A percentile compares a stretch with the other conserved stretches of the same genome.
phyloP scores from a whole-genome alignment of 2,329 filamentous ascomycete species.

The Ustulina deusta region DNA sequence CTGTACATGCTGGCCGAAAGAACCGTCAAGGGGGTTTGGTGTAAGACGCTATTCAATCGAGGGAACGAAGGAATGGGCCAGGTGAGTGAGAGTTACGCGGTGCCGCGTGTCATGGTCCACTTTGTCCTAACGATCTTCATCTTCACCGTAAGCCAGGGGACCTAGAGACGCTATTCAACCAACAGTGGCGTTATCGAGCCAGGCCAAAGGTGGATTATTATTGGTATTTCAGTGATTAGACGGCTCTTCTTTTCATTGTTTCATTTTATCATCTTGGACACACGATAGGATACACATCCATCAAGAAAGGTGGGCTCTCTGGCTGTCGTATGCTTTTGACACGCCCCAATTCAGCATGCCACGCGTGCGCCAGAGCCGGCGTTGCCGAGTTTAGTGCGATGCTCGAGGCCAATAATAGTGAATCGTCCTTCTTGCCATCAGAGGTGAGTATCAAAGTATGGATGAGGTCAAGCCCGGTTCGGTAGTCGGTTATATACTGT shows the following conservation, averaged over 20 bases:
- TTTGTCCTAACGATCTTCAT: slow-evolving; percentile 2
- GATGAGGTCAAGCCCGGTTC: neutral
- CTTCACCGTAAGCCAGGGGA: neutral
- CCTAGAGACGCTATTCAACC: no score
- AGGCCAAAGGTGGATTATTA: neutral
- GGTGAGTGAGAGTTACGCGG: slow-evolving; percentile 16
- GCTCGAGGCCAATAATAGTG: neutral
- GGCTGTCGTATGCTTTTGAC: neutral
- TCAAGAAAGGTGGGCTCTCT: neutral
- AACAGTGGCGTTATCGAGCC: neutral
- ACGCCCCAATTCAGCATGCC: neutral
- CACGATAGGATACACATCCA: neutral
- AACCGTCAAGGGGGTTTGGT: neutral
- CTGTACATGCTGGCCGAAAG: neutral
- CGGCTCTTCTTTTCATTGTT: neutral
- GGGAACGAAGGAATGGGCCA: neutral
- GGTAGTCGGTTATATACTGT: neutral
- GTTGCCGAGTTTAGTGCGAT: neutral
- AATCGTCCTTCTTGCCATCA: neutral
- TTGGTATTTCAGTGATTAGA: neutral
- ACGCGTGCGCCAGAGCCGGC: neutral
- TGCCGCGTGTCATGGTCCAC: slow-evolving; percentile 26
- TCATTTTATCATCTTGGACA: neutral
- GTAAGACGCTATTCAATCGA: neutral
- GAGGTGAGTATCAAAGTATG: neutral